Evolutionary conservation across 1,284 basidiomycete genomes (phyloP), one percentile per base, ranked within the genome.

Genomic region (Stygiomarasmius scandens): DNA sequence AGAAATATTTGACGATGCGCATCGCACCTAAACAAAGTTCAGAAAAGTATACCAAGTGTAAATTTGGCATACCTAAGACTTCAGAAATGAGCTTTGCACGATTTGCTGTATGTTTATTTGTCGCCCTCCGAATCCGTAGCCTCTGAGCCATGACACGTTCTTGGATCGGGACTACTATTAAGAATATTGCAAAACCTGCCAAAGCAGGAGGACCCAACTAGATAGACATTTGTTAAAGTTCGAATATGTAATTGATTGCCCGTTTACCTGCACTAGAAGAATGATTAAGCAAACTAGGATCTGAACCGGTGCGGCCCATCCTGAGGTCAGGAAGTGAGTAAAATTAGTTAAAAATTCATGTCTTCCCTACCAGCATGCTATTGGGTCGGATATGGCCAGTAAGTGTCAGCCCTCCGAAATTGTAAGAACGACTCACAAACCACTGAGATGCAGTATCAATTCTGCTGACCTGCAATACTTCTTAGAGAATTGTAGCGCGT

Each of bases 1-100:
- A 84, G 69, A 92, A 91, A 65, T 88, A 88, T 69, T 92, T 92
- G 63, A 91, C 86, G 19, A 92, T 80, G 6, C 86, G 79, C 85
- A 91, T 90, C 0, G 82, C 84, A 38, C 83, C 82, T 81, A 34
- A 10, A 34, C 52, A 16, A 32, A 16, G 43, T 52, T 29, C 52
- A 41, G 16, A 12, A 29, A n/a, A 44, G 9, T 2, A 8, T 52
- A 19, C 8, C 4, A 11, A 14, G 12, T 14, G n/a, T 36, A 5
- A 20, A 45, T 47, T 12, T 20, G 12, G 38, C 11, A 32, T 61
- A 79, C 82, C 77, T 11, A 92, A 70, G 0, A 89, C 80, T 66
- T 91, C 89, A 44, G 87, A 78, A 16, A 91, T 77, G 0, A 87
- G 77, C 63, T 86, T 85, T 2, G 87, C 83, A 9, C 90, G 77